Percentiles rank a stretch among this genome's conserved stretches.
phyloP scores from a whole-genome alignment of 192 early-diverging fungal genomes.

The Backusella psychrophila region DNA sequence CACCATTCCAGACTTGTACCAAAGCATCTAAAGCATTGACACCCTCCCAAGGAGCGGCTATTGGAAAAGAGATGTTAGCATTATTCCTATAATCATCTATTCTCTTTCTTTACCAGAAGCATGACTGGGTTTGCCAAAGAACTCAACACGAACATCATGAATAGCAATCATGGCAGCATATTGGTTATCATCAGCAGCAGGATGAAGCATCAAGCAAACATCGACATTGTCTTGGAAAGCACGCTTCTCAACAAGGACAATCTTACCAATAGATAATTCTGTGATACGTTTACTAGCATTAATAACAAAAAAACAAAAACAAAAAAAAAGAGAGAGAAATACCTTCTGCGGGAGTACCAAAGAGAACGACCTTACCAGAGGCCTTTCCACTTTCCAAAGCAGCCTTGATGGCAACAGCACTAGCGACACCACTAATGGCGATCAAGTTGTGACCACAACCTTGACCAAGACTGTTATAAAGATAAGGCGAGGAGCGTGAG shows the following conservation, averaged over 20 bases:
- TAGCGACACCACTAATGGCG: conserved; percentile 59
- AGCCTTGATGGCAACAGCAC: conserved; percentile 48
- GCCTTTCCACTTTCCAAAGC: conserved; percentile 41
- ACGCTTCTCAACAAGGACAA: conserved; percentile 61
- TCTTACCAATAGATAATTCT: conserved; percentile 71
- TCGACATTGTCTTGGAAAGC: conserved; percentile 69
- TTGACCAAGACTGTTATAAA: conserved; percentile 35
- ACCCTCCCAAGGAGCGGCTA: conserved; percentile 42
- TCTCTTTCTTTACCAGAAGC: conserved; percentile 62
- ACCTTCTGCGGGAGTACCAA: conserved; percentile 78
- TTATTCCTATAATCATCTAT: conserved; percentile 16
- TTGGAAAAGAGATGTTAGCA: neutral
- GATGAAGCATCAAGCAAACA: conserved; percentile 81
- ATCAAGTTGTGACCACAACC: conserved; percentile 73
- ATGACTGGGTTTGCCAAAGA: conserved; percentile 71
- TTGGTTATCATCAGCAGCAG: conserved; percentile 50
- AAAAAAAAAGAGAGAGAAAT: neutral
- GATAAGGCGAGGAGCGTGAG: neutral
- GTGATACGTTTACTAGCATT: neutral
- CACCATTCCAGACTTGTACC: conserved; percentile 58
- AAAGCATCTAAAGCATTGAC: conserved; percentile 81
- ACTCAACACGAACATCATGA: conserved; percentile 51
- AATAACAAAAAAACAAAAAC: neutral
- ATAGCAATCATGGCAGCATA: conserved; percentile 42
- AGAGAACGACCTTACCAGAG: conserved; percentile 60